Percentiles rank a stretch among this genome's conserved stretches.
Evolutionary conservation across 352 stramenopile genomes (phyloP).

Genomic region (Phytophthora niederhauseri): DNA sequence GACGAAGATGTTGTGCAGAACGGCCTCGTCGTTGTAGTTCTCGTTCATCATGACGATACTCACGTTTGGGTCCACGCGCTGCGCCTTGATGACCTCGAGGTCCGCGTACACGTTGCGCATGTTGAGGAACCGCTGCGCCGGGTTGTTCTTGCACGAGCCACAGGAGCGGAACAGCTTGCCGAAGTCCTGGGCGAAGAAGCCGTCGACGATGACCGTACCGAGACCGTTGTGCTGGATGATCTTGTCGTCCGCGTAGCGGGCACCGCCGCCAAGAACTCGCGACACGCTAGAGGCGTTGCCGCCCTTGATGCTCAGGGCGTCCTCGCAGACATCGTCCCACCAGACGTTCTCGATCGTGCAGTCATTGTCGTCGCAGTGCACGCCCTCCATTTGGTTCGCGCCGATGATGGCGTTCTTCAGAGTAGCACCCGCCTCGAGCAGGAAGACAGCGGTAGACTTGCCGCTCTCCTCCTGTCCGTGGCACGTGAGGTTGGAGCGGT

Average conservation of each 20-base stretch:
- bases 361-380: constrained; percentile 33
- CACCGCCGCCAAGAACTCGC: constrained; percentile 44
- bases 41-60: constrained; percentile 56
- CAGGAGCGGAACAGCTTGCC: constrained; percentile 33
- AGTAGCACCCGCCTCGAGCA: constrained; percentile 44
- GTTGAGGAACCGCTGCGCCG: constrained; percentile 44
- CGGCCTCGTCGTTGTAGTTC: constrained; percentile 44
- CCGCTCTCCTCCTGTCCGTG: constrained; percentile 38
- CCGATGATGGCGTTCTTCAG: constrained; percentile 71
- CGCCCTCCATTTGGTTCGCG: constrained; percentile 45
- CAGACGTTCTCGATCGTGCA: constrained; percentile 34
- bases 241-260: constrained; percentile 57
- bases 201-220: constrained; percentile 33
- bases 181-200: background rate
- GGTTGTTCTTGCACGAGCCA: constrained; percentile 39
- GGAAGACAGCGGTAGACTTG: constrained; percentile 42
- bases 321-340: constrained; percentile 39
- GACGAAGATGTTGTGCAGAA: constrained; percentile 44
- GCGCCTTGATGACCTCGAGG: constrained; percentile 40
- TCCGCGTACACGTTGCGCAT: constrained; percentile 40
- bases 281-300: constrained; percentile 39
- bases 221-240: constrained; percentile 47
- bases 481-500: constrained; percentile 47
- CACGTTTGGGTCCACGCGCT: constrained; percentile 43
- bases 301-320: constrained; percentile 50